phyloP scores from a whole-genome alignment of 2,329 filamentous ascomycete genomes.

The Falciphora oryzae region DNA sequence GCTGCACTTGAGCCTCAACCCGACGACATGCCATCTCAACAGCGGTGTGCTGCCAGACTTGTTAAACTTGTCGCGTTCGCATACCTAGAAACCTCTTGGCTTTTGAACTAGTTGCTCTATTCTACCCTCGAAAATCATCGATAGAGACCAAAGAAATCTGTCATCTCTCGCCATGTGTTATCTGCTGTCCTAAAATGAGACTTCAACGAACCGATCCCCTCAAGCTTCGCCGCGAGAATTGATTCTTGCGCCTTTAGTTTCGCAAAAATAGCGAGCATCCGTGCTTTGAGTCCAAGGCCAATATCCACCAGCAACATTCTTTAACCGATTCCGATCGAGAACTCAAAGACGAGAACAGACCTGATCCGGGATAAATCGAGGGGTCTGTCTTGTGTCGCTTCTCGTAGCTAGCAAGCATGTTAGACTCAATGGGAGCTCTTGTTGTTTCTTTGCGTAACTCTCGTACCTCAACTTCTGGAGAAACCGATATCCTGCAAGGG shows the following conservation, averaged over 20 bases:
- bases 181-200: neutral
- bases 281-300: neutral
- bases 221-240: neutral
- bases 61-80: too few relatives aligned
- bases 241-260: neutral
- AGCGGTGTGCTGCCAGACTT: neutral
- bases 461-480: neutral
- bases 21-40: neutral
- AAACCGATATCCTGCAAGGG: neutral
- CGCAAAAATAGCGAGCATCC: neutral
- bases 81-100: neutral
- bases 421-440: neutral
- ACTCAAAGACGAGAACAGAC: neutral
- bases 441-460: neutral
- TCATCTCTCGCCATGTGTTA: neutral
- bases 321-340: neutral
- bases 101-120: neutral
- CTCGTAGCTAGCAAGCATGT: neutral
- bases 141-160: neutral
- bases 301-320: neutral
- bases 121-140: neutral
- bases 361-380: neutral
- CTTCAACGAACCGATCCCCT: neutral
- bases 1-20: neutral
- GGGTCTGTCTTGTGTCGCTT: neutral